phyloP scores from a whole-genome alignment of 169 alveolate species.

The Plasmodium inui region DNA sequence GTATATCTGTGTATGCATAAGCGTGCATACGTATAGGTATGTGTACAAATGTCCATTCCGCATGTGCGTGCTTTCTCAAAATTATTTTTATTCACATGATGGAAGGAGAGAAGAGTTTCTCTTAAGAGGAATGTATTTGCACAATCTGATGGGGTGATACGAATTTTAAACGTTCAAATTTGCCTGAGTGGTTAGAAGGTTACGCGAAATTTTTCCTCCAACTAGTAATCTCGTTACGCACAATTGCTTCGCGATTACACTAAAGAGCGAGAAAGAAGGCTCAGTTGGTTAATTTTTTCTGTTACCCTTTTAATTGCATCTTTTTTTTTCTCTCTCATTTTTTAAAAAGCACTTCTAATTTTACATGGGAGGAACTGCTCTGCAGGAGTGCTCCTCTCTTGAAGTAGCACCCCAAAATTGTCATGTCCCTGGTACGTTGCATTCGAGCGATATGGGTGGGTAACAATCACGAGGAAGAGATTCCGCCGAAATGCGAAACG shows the following conservation, averaged over 20 bases:
- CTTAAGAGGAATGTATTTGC: background rate
- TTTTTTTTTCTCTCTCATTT: background rate
- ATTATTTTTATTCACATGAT: background rate
- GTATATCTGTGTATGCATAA: constrained; percentile 1
- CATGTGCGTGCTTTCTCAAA: background rate
- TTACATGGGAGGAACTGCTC: background rate
- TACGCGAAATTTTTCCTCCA: background rate
- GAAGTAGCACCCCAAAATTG: background rate
- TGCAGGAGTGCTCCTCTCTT: background rate
- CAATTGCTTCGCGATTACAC: background rate
- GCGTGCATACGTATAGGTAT: background rate
- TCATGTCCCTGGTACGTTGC: background rate
- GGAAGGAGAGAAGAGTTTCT: background rate
- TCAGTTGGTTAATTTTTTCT: background rate
- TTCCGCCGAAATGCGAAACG: background rate
- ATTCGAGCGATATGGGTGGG: background rate
- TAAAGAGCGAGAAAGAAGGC: background rate
- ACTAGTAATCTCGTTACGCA: background rate
- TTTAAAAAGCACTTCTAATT: background rate
- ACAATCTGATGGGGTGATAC: background rate
- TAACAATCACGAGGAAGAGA: background rate
- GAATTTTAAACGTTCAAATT: background rate
- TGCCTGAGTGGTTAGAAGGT: background rate
- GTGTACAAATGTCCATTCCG: background rate
- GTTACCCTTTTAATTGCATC: background rate